These are phyloP conservation scores for Mycena alexandri DNA, from an alignment of 768 basidiomycete species.

Conservation along the genomic window DNA sequence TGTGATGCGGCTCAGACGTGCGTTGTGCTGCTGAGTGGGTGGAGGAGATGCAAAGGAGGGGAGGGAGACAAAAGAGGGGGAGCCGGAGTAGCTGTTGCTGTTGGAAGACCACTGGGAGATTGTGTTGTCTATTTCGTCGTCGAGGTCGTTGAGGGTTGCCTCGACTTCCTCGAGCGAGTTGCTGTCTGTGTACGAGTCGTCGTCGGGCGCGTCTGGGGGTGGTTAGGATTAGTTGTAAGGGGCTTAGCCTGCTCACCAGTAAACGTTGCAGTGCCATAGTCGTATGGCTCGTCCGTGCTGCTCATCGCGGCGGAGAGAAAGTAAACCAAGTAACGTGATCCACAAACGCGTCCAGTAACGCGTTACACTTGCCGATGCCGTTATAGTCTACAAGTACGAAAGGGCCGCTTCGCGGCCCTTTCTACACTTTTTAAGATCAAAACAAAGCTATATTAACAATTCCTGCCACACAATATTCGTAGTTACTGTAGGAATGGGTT, in stretches of 20 bases:
- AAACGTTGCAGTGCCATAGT: conserved; percentile 64
- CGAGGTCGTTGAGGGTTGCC: conserved; percentile 72
- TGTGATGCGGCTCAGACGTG: conserved; percentile 80
- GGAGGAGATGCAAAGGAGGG: conserved; percentile 54
- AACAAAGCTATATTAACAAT: too few relatives aligned
- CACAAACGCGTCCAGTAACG: conserved; percentile 5
- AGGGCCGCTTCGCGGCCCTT: too few relatives aligned
- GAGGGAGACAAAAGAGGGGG: conserved; percentile 60
- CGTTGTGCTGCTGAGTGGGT: conserved; percentile 45
- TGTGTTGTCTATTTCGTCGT: conserved; percentile 73
- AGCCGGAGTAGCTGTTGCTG: conserved; percentile 55
- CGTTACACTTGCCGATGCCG: too few relatives aligned
- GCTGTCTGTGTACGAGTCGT: conserved; percentile 61
- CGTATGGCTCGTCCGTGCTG: conserved; percentile 49
- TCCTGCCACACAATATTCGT: too few relatives aligned
- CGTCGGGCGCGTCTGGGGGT: conserved; percentile 23
- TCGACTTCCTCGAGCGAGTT: conserved; percentile 82
- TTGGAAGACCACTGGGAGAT: conserved; percentile 71
- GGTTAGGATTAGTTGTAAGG: background rate
- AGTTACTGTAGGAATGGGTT: too few relatives aligned
- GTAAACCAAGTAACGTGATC: conserved; percentile 35
- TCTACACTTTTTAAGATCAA: too few relatives aligned
- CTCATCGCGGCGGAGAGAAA: conserved; percentile 29
- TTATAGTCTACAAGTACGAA: too few relatives aligned
- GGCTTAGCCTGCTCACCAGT: conserved; percentile 8